Evolutionary conservation across 805 yeast species (phyloP).

Genomic region (Priceomyces fermenticarens): DNA sequence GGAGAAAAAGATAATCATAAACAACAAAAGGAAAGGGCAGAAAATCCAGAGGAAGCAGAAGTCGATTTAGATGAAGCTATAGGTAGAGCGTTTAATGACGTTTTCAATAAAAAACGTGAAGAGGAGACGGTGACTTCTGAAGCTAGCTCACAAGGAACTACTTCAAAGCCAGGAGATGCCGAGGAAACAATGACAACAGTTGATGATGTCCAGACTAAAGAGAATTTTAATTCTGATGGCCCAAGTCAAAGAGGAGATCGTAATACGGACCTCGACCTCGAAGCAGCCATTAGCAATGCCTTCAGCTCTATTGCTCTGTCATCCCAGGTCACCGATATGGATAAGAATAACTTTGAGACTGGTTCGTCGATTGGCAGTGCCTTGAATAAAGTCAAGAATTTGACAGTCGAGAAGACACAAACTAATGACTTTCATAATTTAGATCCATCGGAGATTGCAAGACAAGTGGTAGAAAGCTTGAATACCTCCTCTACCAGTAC

Average conservation of each 20-base stretch:
- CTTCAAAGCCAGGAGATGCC: too few species aligned
- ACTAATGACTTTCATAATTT: conserved; percentile 2
- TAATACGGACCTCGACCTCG: conserved; percentile 23
- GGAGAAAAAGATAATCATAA: neutral
- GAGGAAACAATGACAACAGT: too few species aligned
- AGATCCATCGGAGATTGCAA: conserved; percentile 23
- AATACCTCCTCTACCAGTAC: conserved; percentile 7
- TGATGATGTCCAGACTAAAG: too few species aligned
- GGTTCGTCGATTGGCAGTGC: conserved; percentile 8
- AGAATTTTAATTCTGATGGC: too few species aligned
- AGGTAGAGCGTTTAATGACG: conserved; percentile 16
- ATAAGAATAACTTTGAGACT: neutral
- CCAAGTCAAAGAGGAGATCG: too few species aligned
- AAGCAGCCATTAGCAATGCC: conserved; percentile 39
- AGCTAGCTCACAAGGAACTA: too few species aligned
- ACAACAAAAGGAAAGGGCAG: neutral
- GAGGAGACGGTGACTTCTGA: neutral
- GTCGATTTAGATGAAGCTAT: conserved; percentile 14
- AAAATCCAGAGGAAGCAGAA: conserved; percentile 11
- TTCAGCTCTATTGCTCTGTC: conserved; percentile 18
- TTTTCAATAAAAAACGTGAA: neutral
- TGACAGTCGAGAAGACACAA: neutral
- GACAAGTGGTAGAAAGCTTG: conserved; percentile 23
- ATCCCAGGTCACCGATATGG: neutral
- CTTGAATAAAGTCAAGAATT: neutral